Evolutionary conservation across 129 eudicot genomes (phyloP), one percentile per base, ranked within the genome.

Genomic region (Mikania micrantha): DNA sequence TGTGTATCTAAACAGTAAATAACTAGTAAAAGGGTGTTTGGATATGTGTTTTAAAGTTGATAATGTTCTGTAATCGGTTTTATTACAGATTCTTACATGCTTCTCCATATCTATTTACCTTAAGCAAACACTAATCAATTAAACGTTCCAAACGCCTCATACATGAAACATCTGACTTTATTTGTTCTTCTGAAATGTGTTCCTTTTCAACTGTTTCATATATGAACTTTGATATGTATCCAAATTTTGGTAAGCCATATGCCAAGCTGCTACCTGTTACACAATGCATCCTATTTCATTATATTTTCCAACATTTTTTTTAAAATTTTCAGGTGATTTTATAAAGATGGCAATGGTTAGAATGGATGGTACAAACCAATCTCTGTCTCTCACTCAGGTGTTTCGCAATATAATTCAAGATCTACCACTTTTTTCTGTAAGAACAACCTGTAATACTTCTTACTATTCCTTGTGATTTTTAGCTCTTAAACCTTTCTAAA

Each of bases 321-420:
- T 57, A 24, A n/a, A n/a, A n/a, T 44, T 65, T 45, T 48, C 83
- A 91, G 98, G 98, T 80, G 96, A 92, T 64, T 85, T 89, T 22
- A 20, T 77, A 65, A 92, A 86, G 84, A 88, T 92, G 96, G 91
- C 89, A 12, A 72, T 60, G 69, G 95, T 77, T 39, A 80, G 78
- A 52, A 49, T 67, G 17, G 73, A 80, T 66, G 72, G 77, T 71
- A 74, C 79, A 63, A 32, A 50, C 9, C 25, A 50, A 5, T 8
- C 24, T 10, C 49, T 28, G 3, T 35, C 73, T 24, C 60, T 17
- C 17, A 2, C 34, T 50, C 77, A 81, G 66, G 44, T 83, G 38
- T 22, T 87, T 22, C 70, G 70, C 67, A 79, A 83, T 82, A 83
- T 88, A 29, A 74, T 76, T 60, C 78, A 31, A 50, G 66, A 83